phyloP scores from a whole-genome alignment of 352 stramenopile genomes.

The Aphanomyces euteiches region DNA sequence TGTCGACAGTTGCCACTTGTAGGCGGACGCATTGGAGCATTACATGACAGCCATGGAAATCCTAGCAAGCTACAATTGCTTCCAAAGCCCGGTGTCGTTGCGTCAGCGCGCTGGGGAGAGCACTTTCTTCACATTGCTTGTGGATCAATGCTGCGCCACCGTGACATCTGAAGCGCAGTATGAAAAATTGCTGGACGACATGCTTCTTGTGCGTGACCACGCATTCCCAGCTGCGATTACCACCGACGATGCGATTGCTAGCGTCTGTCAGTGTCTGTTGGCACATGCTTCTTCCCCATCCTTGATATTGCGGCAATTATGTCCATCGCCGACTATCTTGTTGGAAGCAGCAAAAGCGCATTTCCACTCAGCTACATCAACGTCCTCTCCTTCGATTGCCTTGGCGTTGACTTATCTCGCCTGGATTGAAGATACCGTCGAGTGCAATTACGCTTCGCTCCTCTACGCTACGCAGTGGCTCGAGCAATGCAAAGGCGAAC shows the following conservation, averaged over 20 bases:
- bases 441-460: not conserved
- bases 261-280: not conserved
- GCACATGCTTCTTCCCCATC: not conserved
- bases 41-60: constrained; percentile 27
- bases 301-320: not conserved
- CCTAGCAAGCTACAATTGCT: not conserved
- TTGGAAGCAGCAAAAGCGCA: not conserved
- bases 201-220: not conserved
- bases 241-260: not conserved
- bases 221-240: constrained; percentile 11
- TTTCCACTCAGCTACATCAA: not conserved
- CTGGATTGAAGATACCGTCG: not conserved
- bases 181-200: constrained; percentile 5
- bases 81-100: constrained; percentile 9
- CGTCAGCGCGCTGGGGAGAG: not conserved
- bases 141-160: not conserved
- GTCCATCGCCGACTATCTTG: not conserved
- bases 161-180: not conserved
- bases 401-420: constrained; percentile 13
- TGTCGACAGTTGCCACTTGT: not conserved
- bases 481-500: constrained; percentile 8
- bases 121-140: not conserved
- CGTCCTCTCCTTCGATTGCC: not conserved
- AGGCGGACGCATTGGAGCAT: constrained; percentile 14
- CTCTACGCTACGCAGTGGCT: constrained; percentile 7